Evolutionary conservation across 768 basidiomycete species (phyloP).

Genomic region (Lyophyllum semitale): DNA sequence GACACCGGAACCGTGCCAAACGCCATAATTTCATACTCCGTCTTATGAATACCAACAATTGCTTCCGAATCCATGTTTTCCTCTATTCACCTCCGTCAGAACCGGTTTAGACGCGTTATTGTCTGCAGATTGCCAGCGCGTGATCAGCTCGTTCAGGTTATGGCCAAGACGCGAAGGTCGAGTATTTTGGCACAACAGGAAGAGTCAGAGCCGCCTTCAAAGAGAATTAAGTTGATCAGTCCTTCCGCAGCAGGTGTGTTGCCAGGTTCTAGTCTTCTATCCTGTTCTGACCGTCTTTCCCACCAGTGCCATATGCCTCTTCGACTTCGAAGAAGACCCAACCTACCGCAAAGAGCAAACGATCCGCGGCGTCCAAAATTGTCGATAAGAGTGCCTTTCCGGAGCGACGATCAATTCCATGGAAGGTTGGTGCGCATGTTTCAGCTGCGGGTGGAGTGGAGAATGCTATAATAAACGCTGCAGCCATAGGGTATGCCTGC

Average conservation of each 20-base stretch:
- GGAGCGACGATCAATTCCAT: slow-evolving; percentile 37
- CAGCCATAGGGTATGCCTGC: slow-evolving; percentile 60
- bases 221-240: slow-evolving; percentile 10
- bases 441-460: slow-evolving; percentile 82
- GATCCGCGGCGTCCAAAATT: slow-evolving; percentile 10
- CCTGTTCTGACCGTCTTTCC: background rate
- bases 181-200: background rate
- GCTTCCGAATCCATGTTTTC: background rate
- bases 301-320: background rate
- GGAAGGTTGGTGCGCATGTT: slow-evolving; percentile 86
- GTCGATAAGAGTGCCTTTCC: slow-evolving; percentile 24
- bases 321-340: background rate
- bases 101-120: background rate
- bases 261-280: background rate
- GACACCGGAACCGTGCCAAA: too few relatives aligned
- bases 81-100: background rate
- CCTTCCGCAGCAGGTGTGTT: background rate
- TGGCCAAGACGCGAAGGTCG: slow-evolving; percentile 13
- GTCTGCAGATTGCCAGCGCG: background rate
- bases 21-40: too few relatives aligned
- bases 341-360: slow-evolving; percentile 2
- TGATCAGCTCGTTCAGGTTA: background rate
- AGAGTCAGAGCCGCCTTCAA: slow-evolving; percentile 7
- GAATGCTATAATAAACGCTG: slow-evolving; percentile 70
- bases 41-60: background rate